These are phyloP conservation scores for Glycine latifolia DNA, from an alignment of 306 rosid species.

Conservation along the genomic window DNA sequence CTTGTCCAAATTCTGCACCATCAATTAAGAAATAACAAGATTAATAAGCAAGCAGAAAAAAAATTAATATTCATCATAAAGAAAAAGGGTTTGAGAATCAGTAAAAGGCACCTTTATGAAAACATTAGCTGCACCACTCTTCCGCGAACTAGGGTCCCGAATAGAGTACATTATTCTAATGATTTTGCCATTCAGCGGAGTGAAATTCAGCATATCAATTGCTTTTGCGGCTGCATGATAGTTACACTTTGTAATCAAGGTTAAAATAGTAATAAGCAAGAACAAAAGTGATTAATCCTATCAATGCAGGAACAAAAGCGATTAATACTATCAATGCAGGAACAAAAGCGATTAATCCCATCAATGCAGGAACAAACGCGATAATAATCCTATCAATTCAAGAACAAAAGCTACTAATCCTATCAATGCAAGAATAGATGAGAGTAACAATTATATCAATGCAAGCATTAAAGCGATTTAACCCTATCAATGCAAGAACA, in stretches of 20 bases:
- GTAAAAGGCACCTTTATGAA: slow-evolving; percentile 54
- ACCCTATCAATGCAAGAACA: background rate
- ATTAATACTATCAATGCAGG: background rate
- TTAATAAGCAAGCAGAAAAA: background rate
- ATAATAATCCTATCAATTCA: background rate
- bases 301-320: too few species aligned
- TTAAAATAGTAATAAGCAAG: background rate
- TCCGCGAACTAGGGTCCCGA: slow-evolving; percentile 60
- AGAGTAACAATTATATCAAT: background rate
- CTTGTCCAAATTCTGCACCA: slow-evolving; percentile 70
- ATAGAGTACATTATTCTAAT: slow-evolving; percentile 60
- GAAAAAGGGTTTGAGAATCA: background rate
- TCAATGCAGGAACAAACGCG: background rate
- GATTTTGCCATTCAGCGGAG: slow-evolving; percentile 56
- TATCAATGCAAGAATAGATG: background rate
- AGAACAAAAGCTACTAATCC: background rate
- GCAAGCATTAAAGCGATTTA: background rate
- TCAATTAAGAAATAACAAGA: background rate
- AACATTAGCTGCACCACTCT: slow-evolving; percentile 55
- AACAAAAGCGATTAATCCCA: background rate
- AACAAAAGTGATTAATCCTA: too few species aligned
- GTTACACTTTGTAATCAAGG: background rate
- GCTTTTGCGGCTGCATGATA: slow-evolving; percentile 39
- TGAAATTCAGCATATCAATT: slow-evolving; percentile 51
- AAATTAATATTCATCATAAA: background rate